Percentiles rank a stretch among this genome's conserved stretches.
phyloP scores from a whole-genome alignment of 148 eudicot genomes.

The Limonium bicolor region DNA sequence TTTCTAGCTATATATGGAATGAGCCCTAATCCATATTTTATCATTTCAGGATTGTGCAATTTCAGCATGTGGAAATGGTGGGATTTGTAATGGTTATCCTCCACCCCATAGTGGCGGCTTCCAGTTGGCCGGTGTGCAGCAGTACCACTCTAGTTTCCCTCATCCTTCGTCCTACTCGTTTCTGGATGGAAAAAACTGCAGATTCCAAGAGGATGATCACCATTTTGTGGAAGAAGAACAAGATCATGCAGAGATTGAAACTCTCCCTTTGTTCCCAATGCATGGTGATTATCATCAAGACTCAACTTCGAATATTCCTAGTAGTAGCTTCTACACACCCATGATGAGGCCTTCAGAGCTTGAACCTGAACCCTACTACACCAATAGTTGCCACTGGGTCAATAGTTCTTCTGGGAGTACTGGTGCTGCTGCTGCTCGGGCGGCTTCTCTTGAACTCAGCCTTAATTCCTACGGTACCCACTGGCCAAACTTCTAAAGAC shows the following conservation, averaged over 20 bases:
- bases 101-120: conserved; percentile 27
- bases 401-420: too few relatives aligned
- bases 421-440: conserved; percentile 3
- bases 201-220: conserved; percentile 11
- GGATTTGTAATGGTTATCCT: conserved; percentile 8
- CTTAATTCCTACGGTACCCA: conserved; percentile 56
- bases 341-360: conserved; percentile 12
- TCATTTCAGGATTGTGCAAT: conserved; percentile 51
- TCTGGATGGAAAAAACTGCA: conserved; percentile 18
- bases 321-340: conserved; percentile 7
- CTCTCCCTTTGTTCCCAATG: conserved; percentile 90
- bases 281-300: conserved; percentile 52
- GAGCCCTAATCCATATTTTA: not conserved
- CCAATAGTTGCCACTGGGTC: conserved; percentile 15
- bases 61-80: conserved; percentile 33
- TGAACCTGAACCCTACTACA: conserved; percentile 13
- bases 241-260: conserved; percentile 32
- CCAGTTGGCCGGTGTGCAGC: conserved; percentile 24
- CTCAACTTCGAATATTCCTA: conserved; percentile 3
- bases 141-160: conserved; percentile 11
- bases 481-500: conserved; percentile 12
- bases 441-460: conserved; percentile 79
- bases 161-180: conserved; percentile 20
- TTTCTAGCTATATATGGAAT: not conserved
- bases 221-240: conserved; percentile 21